A percentile compares a stretch with the other conserved stretches of the same genome.
phyloP scores from a whole-genome alignment of 2,329 filamentous ascomycete species.

The Lecanicillium sp. region DNA sequence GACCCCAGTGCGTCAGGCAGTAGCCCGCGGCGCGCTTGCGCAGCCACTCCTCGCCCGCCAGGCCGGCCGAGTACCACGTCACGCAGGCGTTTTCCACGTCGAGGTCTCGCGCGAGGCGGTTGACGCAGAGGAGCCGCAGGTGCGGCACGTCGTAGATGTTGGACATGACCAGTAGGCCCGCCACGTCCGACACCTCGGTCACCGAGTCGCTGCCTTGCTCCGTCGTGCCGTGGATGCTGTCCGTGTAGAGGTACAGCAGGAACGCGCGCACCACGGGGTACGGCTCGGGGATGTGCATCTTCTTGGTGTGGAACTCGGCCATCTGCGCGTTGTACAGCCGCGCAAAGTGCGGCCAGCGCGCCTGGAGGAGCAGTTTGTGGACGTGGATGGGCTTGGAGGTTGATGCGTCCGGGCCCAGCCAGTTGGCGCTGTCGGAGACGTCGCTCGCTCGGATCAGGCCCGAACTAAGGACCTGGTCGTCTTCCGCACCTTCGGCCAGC shows the following conservation, averaged over 20 bases:
- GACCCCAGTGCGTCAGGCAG: constrained; percentile 90
- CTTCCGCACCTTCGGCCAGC: constrained; percentile 66
- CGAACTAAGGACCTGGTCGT: constrained; percentile 53
- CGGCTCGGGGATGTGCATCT: constrained; percentile 96
- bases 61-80: constrained; percentile 88
- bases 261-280: constrained; percentile 93
- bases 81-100: constrained; percentile 93
- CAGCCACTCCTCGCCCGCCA: constrained; percentile 90
- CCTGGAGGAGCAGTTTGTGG: constrained; percentile 87
- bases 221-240: constrained; percentile 62
- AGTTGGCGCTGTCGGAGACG: constrained; percentile 37
- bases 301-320: constrained; percentile 94
- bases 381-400: constrained; percentile 86
- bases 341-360: constrained; percentile 94
- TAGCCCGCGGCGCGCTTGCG: constrained; percentile 81
- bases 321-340: constrained; percentile 90
- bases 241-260: constrained; percentile 92
- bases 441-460: constrained; percentile 40
- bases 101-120: constrained; percentile 80
- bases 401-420: constrained; percentile 52
- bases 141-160: constrained; percentile 98
- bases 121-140: constrained; percentile 82
- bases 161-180: constrained; percentile 91
- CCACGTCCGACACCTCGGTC: constrained; percentile 73
- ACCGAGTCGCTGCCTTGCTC: constrained; percentile 61